Percentiles rank a stretch among this genome's conserved stretches.
phyloP scores from a whole-genome alignment of 257 asterid genomes.

The Henckelia pumila region DNA sequence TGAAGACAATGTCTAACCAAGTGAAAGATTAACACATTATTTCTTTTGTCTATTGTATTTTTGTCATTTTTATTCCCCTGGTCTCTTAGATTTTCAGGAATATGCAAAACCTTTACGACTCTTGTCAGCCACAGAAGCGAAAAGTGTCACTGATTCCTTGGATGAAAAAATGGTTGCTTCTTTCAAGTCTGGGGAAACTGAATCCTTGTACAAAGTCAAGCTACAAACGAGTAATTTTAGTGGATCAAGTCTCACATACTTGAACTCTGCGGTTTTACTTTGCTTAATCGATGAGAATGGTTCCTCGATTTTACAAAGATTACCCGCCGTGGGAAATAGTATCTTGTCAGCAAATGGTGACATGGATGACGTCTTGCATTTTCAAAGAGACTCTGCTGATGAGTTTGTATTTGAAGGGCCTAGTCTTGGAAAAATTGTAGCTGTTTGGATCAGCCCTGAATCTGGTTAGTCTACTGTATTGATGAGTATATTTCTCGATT shows the following conservation, averaged over 20 bases:
- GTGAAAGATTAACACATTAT: background rate
- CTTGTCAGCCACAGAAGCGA: constrained; percentile 50
- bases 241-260: constrained; percentile 69
- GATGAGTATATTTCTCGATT: constrained; percentile 1
- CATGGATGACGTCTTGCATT: constrained; percentile 37
- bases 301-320: constrained; percentile 69
- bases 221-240: constrained; percentile 57
- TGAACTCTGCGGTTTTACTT: constrained; percentile 55
- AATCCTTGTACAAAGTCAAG: constrained; percentile 50
- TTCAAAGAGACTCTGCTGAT: constrained; percentile 61
- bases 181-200: constrained; percentile 24
- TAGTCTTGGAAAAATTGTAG: constrained; percentile 59
- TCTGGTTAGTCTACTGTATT: constrained; percentile 51
- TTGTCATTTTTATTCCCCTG: background rate
- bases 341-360: constrained; percentile 29
- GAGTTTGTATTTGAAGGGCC: constrained; percentile 82
- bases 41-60: constrained; percentile 1
- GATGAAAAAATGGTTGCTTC: constrained; percentile 33
- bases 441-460: constrained; percentile 79
- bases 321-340: constrained; percentile 40
- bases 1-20: background rate
- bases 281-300: constrained; percentile 80
- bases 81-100: constrained; percentile 69
- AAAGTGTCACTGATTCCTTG: constrained; percentile 35
- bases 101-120: constrained; percentile 72